Base-by-base conservation (phyloP, 495 filamentous ascomycete species). In the Trichoderma virens region DNA sequence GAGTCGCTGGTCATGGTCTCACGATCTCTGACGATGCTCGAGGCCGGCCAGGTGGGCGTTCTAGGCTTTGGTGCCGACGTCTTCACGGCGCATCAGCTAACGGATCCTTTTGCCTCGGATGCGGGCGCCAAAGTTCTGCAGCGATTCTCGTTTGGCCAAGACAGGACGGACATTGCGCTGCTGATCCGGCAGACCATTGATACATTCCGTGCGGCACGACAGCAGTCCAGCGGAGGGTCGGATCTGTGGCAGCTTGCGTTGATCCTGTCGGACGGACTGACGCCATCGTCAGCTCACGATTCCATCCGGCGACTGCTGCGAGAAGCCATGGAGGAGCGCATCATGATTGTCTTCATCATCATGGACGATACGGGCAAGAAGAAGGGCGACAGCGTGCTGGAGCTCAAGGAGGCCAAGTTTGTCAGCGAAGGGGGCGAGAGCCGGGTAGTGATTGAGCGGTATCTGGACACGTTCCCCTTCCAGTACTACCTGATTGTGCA, bases 261-360 rank as follows among this genome's bases (percentile, higher is more conserved):
- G 34, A 90, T 99, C 65, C 86, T 99, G 30, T 93, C 89, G 1
- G 95, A 99, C 69, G 95, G 95, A 25, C 84, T 97, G 31, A 96
- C 91, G 65, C 90, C 96, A 68, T 79, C 77, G 39, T 70, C 75
- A 18, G 88, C 91, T 47, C 93, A 97, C 72, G 91, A 89, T n/a
- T 80, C 83, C 0, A 88, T 99, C 64, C 80, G 86, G 13, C 82
- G 91, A 23, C 81, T 98, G 27, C 85, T 98, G 5, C 78, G 94
- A 7, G 88, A 92, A 69, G 93, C 94, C 3, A 86, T 90, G 68
- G 93, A 97, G 73, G 91, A 97, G 74, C 80, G 91, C 11, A 93
- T 99, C 69, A 97, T 99, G 94, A 87, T 98, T 62, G 92, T 99
- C 0, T 99, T 98, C 68, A 88, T 99, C 59, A 88, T 99, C 66